Evolutionary conservation across 345 rosid species (phyloP), one percentile per base, ranked within the genome.

Genomic region (Gynandropsis gynandra): DNA sequence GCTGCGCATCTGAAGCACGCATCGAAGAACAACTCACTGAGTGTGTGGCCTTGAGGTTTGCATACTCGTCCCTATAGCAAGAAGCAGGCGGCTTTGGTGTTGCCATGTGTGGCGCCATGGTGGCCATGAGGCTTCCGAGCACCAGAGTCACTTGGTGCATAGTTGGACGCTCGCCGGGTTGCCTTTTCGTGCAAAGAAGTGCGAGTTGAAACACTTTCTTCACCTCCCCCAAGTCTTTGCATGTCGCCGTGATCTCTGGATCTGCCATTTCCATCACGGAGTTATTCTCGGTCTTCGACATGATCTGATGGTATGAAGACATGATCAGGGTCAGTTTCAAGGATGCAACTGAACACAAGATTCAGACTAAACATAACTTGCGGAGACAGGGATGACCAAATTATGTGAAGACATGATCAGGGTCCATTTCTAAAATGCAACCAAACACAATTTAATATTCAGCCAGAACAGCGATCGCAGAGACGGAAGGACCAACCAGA

Each of bases 151-250:
- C 93, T 59, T 87, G 87, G 32, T 87, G 96, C 96, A 92, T 92
- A 1, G 95, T 80, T 10, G 96, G 96, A 44, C 96, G 65, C 9
- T 92, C 95, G 0, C 64, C 61, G 9, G 96, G 95, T 52, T 82
- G 96, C 50, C 72, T 75, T 77, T 87, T 87, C 29, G 93, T 64
- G 71, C 95, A 87, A 1, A 85, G 63, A 1, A 87, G 79, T 1
- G 98, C 97, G 3, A 92, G 88, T 64, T 87, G 98, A 56, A 87
- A 92, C 33, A 76, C 87, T 50, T 92, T 92, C 83, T 92, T 87
- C 10, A 85, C 90, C 0, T 68, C 87, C 13, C 78, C 83, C 8
- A 83, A 87, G 60, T 92, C 97, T 47, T 74, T 78, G 53, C 94
- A 87, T 0, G 90, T 85, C 1, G 76, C 71, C n/a, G 56, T 72